Percentiles rank a stretch among this genome's conserved stretches.
Evolutionary conservation across 495 filamentous ascomycete genomes (phyloP).

Genomic region (Talaromyces proteolyticus): DNA sequence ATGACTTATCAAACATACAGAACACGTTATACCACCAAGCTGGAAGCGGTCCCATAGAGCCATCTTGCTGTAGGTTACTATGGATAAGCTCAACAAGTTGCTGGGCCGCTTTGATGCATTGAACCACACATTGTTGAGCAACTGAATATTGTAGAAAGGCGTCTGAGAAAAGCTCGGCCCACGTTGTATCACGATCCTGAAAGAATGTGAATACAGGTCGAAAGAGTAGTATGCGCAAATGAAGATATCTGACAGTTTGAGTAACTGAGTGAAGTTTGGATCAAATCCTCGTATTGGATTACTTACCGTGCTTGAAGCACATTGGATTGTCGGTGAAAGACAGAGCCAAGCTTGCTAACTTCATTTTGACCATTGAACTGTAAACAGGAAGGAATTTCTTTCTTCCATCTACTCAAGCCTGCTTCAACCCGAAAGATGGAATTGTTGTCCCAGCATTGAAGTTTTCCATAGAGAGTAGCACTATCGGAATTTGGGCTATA

Average conservation of each 20-base stretch:
- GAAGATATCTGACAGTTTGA: slow-evolving; percentile 2
- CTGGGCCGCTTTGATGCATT: slow-evolving; percentile 5
- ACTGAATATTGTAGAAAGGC: neutral
- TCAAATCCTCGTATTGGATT: neutral
- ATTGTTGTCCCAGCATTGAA: neutral
- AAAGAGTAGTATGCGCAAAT: slow-evolving; percentile 9
- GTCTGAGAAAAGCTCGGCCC: neutral
- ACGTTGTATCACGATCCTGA: neutral
- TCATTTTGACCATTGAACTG: too few species aligned
- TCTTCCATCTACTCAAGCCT: slow-evolving; percentile 3
- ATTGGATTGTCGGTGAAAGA: slow-evolving; percentile 1
- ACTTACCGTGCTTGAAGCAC: slow-evolving; percentile 11
- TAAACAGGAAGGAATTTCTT: neutral
- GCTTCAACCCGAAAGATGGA: slow-evolving; percentile 6
- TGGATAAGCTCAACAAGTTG: slow-evolving; percentile 7
- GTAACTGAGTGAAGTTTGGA: neutral
- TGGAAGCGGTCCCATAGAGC: too few species aligned
- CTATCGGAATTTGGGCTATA: slow-evolving; percentile 3
- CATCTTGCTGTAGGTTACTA: slow-evolving; percentile 4
- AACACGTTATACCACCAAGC: slow-evolving; percentile 16
- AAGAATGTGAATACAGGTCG: slow-evolving; percentile 8
- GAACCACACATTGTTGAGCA: slow-evolving; percentile 4
- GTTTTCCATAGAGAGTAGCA: neutral
- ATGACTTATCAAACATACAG: slow-evolving; percentile 3
- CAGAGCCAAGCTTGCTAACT: too few species aligned